Evolutionary conservation across 2,329 filamentous ascomycete genomes (phyloP).

Genomic region (Xylariaceae sp.): DNA sequence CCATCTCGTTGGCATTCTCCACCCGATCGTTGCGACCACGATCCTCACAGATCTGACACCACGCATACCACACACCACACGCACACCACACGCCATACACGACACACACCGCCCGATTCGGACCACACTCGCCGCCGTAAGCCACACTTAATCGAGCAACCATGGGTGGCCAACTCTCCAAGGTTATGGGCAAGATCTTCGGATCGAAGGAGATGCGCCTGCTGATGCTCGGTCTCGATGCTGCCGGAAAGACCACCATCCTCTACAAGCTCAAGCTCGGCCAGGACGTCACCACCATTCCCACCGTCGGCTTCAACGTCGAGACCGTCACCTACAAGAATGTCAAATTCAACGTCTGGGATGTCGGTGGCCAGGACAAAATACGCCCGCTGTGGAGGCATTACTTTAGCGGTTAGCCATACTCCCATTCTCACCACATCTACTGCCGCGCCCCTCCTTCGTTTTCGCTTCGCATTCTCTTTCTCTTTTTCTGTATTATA

Average conservation of each 20-base stretch:
- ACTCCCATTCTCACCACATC: background rate
- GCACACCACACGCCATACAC: background rate
- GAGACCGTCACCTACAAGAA: conserved; percentile 99
- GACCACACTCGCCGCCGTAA: too few relatives aligned
- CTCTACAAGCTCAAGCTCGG: conserved; percentile 98
- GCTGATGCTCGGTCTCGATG: conserved; percentile 95
- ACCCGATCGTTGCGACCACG: background rate
- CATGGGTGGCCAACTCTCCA: conserved; percentile 92
- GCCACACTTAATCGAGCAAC: background rate
- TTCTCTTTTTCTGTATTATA: background rate
- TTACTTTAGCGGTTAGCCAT: conserved; percentile 73
- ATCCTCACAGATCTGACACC: background rate
- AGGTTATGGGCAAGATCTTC: conserved; percentile 98
- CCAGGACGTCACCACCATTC: conserved; percentile 96
- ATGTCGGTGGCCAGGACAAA: conserved; percentile 98
- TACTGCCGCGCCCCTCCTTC: too few relatives aligned
- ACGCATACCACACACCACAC: background rate
- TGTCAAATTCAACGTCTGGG: conserved; percentile 99
- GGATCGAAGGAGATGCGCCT: conserved; percentile 99
- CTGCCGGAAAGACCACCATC: conserved; percentile 97
- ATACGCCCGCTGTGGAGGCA: conserved; percentile 95
- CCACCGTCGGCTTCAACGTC: conserved; percentile 98
- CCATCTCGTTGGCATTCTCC: background rate
- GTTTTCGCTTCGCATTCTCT: too few relatives aligned
- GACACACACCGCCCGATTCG: too few relatives aligned